Evolutionary conservation across 2,329 filamentous ascomycete genomes (phyloP), one percentile per base, ranked within the genome.

Genomic region (Lasiodiplodia gonubiensis): DNA sequence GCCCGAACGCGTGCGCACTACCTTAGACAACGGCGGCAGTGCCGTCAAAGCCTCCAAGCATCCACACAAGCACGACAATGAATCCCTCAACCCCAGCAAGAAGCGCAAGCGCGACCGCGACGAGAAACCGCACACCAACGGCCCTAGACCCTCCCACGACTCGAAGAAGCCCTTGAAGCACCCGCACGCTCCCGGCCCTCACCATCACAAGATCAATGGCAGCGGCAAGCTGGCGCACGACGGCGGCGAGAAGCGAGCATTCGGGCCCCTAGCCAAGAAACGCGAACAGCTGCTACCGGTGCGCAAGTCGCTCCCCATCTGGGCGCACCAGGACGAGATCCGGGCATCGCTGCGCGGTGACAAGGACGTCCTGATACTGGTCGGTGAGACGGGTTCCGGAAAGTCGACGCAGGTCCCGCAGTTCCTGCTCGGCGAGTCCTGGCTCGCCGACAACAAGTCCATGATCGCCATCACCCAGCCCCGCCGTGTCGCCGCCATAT

Each of bases 381-480:
- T 95, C 2, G 94, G 94, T 81, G 94, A 98, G 78, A 99, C 95
- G 0, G 95, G 95, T 77, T 97, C 92, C 16, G 95, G 95, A 76
- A 99, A 99, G 81, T 96, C 92, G 82, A 99, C 95, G 0, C 95
- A 99, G 79, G 90, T 97, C 0, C 94, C 95, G 0, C 95, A 98
- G 74, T 97, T 97, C 70, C 82, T 99, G 8, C 87, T 90, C 54
- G 81, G 84, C 30, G 92, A 97, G 74, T 80, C 87, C 7, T 98
- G 94, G 93, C 97, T 93, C 77, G 86, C 84, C 42, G 92, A 92
- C 0, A 46, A 92, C 0, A 46, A 46, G n/a, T 90, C 92, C 73
- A 74, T 74, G 49, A 93, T 99, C 70, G 95, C 94, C 8, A 93
- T 98, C 69, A 99, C 96, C 0, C 93, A 99, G 76, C 96, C 95